Evolutionary conservation across 139 green algal genomes (phyloP).

Genomic region (Chlamydomonas schloesseri): DNA sequence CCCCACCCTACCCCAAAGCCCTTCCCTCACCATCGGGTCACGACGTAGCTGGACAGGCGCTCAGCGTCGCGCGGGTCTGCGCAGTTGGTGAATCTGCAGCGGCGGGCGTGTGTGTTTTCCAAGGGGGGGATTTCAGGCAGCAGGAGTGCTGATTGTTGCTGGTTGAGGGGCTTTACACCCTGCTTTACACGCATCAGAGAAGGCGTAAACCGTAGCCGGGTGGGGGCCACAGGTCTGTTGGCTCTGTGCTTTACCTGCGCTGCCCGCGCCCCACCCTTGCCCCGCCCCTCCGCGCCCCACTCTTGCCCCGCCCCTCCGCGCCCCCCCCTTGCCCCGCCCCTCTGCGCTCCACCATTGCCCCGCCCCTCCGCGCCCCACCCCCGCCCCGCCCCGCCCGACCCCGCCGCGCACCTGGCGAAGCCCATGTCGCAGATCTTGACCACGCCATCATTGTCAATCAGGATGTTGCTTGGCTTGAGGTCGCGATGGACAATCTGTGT

Average conservation of each 20-base stretch:
- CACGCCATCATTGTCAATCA: constrained; percentile 2
- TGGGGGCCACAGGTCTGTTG: no score
- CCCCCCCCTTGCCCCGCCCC: neutral
- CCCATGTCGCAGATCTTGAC: constrained; percentile 39
- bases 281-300: no score
- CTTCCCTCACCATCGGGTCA: constrained; percentile 27
- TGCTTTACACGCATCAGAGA: no score
- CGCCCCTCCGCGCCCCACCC: neutral
- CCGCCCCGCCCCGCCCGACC: no score
- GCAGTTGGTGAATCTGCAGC: constrained; percentile 15
- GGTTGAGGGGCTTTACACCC: no score
- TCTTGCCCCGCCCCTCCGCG: no score
- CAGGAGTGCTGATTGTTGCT: no score
- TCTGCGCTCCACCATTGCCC: neutral
- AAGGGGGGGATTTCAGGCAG: no score
- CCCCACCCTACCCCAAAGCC: no score
- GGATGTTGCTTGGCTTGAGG: constrained; percentile 38
- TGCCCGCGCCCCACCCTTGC: no score
- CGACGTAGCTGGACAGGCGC: constrained; percentile 27
- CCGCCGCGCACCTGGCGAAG: neutral
- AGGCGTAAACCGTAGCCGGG: no score
- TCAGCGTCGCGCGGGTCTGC: constrained; percentile 21
- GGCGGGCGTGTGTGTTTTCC: neutral
- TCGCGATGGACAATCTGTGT: constrained; percentile 25
- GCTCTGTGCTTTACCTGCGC: no score